Conservation (phyloP, 176 grass and related monocot genomes). For the Aechmea fasciata region DNA sequence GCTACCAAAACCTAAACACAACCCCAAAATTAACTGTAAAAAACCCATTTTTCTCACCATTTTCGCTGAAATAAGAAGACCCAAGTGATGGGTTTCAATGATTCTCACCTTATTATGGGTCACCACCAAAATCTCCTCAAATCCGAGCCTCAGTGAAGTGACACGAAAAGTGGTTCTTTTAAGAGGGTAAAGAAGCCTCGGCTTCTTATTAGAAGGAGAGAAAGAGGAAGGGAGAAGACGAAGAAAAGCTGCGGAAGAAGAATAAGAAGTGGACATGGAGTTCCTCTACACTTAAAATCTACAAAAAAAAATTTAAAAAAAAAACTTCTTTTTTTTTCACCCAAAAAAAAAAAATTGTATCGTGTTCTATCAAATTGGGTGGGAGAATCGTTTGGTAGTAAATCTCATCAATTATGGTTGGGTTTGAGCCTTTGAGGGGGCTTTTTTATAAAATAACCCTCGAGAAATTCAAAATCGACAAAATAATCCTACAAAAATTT, state of each 20-base stretch:
- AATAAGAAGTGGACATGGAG: slow-evolving; percentile 1
- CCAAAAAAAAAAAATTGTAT: too few species aligned
- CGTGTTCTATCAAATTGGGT: too few species aligned
- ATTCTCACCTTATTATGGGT: slow-evolving; percentile 56
- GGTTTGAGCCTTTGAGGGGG: too few species aligned
- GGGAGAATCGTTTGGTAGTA: too few species aligned
- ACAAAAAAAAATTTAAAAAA: too few species aligned
- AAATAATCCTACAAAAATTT: too few species aligned
- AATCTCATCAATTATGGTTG: too few species aligned
- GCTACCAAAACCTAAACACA: slow-evolving; percentile 64
- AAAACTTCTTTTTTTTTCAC: too few species aligned
- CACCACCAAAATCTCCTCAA: slow-evolving; percentile 45
- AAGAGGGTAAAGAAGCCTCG: neutral
- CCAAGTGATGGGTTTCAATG: neutral
- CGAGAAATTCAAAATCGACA: too few species aligned
- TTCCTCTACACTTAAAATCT: too few species aligned
- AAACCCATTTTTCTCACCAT: neutral
- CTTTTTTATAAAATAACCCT: too few species aligned
- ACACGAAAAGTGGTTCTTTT: slow-evolving; percentile 11
- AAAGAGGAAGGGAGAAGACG: slow-evolving; percentile 11
- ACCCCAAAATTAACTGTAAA: neutral
- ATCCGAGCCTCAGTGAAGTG: slow-evolving; percentile 24
- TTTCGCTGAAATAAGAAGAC: neutral
- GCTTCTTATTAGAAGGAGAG: slow-evolving; percentile 4
- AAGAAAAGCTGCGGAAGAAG: slow-evolving; percentile 16